Base-by-base conservation (phyloP, 2,329 filamentous ascomycete species). In the Colletotrichum sp. region DNA sequence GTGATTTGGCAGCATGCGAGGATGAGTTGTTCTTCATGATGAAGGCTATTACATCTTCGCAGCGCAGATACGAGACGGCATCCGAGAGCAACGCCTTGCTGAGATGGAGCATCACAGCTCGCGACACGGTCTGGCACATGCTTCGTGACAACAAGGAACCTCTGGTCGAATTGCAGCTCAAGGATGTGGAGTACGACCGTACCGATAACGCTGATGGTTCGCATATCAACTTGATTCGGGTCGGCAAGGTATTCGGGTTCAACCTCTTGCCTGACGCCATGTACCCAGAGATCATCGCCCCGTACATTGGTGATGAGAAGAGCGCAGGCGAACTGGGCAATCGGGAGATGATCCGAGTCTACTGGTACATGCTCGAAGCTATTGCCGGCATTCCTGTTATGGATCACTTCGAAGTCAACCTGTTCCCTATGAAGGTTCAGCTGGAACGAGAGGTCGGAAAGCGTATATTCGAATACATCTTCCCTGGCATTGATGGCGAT, bases 11-110 rank as follows among this genome's bases (percentile, higher is more conserved):
- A 12, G 92, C 92, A 24, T 98, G 95, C 81, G 97, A 99, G 83
- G 97, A 99, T 81, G 98, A 99, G 84, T 86, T 99, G 10, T 99
- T 99, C 89, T 99, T 99, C 86, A 95, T 99, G 88, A 99, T 99
- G 97, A 99, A 99, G 81, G 98, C 97, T 52, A 99, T 99, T 83
- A 99, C 97, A 2, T 98, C 96, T 4, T 98, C 96, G 7, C 97
- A 99, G 84, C 91, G 96, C 75, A 97, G 96, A 82, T 93, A 92
- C 78, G 95, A 98, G 76, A 91, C 91, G 63, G 89, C 92, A 66
- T 92, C 92, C 8, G 91, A 95, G 78, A 94, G 93, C 72, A 96
- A 92, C 75, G 96, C 96, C 8, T 88, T 98, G 55, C 85, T 99
- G 70, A 93, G 95, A 80, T 98, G 96, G 94, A 97, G 95, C 82